Base-by-base conservation (phyloP, 176 grass and related monocot genomes). In the Ensete ventricosum region DNA sequence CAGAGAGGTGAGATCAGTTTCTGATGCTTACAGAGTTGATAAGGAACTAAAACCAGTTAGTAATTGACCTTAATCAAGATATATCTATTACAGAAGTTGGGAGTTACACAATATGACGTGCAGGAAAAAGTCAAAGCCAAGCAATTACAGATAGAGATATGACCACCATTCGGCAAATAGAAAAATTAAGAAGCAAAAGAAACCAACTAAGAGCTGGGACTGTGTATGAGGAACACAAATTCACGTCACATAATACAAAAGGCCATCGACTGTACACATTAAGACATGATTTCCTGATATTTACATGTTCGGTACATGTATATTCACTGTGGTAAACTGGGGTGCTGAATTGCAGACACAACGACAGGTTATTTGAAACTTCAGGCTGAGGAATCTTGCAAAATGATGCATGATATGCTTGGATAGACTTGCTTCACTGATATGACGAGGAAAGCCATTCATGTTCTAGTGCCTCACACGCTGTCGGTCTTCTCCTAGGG, bases 391-490 rank as follows among this genome's bases (percentile, higher is more conserved):
- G 16, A 60, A 60, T 19, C 57, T 60, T 60, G 7, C n/a, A 16
- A 60, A 7, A 4, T 60, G 14, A 60, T 60, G 13, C 8, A 60
- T n/a, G 8, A 60, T 19, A 20, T 60, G 57, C 57, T n/a, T 60
- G 57, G 57, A 19, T 60, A 60, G 57, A n/a, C n/a, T 60, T 60
- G 57, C 57, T 16, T 67, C 50, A 54, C 17, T 34, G 53, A 9
- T 71, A 49, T 14, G 52, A 11, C 16, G 23, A 70, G 26, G 52
- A 69, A 43, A 79, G 77, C 77, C 53, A 59, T 71, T 55, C 64
- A 69, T 79, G 66, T 49, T 50, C 22, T 26, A 79, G 7, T 22
- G 77, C 77, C 71, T 79, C 65, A 24, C 27, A 58, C 22, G 77
- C 65, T 43, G 66, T 70, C 1, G 63, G 77, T 69, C 77, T 69